phyloP scores from a whole-genome alignment of 139 green algal genomes.

The Micractinium sp. region DNA sequence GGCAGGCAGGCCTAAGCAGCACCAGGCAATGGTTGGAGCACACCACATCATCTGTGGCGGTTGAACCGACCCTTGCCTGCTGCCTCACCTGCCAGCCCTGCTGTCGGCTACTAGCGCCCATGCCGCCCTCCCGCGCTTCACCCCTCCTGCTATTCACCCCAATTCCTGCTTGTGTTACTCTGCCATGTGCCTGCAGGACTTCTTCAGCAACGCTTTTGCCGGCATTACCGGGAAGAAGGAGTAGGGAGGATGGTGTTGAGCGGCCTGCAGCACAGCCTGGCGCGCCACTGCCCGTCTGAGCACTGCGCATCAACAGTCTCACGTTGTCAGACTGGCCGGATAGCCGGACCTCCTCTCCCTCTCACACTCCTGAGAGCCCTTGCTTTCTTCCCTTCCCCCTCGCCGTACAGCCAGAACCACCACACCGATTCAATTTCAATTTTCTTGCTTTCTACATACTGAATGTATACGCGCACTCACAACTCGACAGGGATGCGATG shows the following conservation, averaged over 20 bases:
- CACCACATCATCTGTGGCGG: too few species aligned
- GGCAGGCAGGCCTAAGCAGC: too few species aligned
- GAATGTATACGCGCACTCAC: too few species aligned
- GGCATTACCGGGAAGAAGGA: conserved; percentile 17
- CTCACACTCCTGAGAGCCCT: neutral
- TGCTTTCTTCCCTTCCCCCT: neutral
- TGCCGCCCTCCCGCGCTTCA: too few species aligned
- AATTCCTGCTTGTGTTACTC: neutral
- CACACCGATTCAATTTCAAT: neutral
- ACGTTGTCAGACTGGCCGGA: neutral
- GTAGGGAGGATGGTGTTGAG: neutral
- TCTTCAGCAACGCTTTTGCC: conserved; percentile 28
- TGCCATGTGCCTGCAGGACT: neutral
- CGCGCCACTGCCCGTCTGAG: neutral
- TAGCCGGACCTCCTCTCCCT: neutral
- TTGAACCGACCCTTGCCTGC: too few species aligned
- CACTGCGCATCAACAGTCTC: neutral
- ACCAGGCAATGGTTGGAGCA: too few species aligned
- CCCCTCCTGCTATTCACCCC: too few species aligned
- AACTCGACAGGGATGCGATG: too few species aligned
- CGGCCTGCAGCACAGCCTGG: too few species aligned
- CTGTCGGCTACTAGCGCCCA: too few species aligned
- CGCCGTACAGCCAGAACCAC: neutral
- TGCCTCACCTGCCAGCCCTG: too few species aligned
- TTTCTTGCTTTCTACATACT: neutral